Percentiles rank a stretch among this genome's conserved stretches.
phyloP scores from a whole-genome alignment of 2,329 filamentous ascomycete species.

The Stagonosporopsis cucurbitacearum region DNA sequence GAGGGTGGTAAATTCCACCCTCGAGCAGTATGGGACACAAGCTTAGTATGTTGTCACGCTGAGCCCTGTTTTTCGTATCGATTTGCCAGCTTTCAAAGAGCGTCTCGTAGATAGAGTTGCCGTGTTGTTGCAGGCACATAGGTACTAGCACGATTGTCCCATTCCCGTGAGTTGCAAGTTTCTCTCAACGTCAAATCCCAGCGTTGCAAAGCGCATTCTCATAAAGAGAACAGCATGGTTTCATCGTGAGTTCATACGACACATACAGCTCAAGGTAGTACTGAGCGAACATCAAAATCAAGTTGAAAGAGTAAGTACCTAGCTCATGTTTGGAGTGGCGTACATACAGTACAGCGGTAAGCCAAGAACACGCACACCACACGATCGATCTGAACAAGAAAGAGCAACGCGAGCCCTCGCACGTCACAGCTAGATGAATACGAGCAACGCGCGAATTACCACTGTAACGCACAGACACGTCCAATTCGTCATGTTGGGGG shows the following conservation, averaged over 20 bases:
- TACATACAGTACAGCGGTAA: background rate
- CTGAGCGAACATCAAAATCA: background rate
- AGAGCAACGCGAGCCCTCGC: background rate
- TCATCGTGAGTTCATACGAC: no score
- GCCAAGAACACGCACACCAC: background rate
- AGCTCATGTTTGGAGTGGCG: background rate
- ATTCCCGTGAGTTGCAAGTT: background rate
- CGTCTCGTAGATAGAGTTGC: background rate
- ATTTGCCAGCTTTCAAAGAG: background rate
- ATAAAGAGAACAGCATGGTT: no score
- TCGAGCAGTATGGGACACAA: background rate
- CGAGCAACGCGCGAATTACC: background rate
- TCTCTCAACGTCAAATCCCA: no score
- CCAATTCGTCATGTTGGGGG: background rate
- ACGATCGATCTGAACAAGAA: background rate
- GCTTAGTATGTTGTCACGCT: background rate
- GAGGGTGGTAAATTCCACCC: background rate
- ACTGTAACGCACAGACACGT: slow-evolving; percentile 2
- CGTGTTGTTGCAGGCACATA: background rate
- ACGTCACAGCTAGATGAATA: slow-evolving; percentile 10
- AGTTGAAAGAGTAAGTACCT: background rate
- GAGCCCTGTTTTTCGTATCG: background rate
- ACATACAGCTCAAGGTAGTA: no score
- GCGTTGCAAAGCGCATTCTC: no score
- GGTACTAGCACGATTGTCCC: background rate